Conservation (phyloP, 192 early-diverging fungal species). For the Podila epicladia region DNA sequence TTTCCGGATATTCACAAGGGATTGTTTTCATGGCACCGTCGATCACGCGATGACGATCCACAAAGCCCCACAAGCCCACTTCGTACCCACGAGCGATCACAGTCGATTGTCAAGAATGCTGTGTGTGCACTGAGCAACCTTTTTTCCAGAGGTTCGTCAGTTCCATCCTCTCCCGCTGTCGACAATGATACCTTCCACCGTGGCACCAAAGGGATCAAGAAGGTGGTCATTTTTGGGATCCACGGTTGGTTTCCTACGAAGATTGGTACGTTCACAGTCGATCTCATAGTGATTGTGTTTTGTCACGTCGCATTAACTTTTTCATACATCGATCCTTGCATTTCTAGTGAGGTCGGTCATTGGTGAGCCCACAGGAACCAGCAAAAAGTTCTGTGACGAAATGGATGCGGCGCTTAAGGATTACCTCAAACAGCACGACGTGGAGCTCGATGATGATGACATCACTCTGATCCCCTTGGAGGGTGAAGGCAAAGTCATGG, state of each 20-base stretch:
- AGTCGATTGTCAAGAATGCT: slow-evolving; percentile 43
- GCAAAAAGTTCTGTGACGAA: slow-evolving; percentile 86
- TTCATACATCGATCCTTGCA: too few species aligned
- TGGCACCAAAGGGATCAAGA: slow-evolving; percentile 51
- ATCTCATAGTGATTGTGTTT: too few species aligned
- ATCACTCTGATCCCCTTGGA: slow-evolving; percentile 87
- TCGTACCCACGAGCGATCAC: slow-evolving; percentile 11
- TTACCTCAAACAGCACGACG: slow-evolving; percentile 63
- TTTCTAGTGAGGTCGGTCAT: slow-evolving; percentile 71
- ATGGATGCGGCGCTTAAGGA: slow-evolving; percentile 76
- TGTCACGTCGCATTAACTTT: too few species aligned
- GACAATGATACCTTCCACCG: slow-evolving; percentile 10
- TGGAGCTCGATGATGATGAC: slow-evolving; percentile 53
- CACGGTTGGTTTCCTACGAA: slow-evolving; percentile 91
- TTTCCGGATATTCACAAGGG: slow-evolving; percentile 33
- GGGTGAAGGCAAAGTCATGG: slow-evolving; percentile 90
- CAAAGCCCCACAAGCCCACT: neutral
- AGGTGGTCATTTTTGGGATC: slow-evolving; percentile 84
- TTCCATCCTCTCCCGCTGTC: neutral
- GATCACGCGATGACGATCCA: slow-evolving; percentile 4
- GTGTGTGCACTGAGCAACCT: slow-evolving; percentile 20
- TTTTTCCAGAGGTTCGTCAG: slow-evolving; percentile 17
- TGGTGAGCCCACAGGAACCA: slow-evolving; percentile 94
- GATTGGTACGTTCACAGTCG: neutral
- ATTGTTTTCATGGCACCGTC: slow-evolving; percentile 18